Evolutionary conservation across 176 grass and related monocot species (phyloP).

Genomic region (Hyparrhenia diplandra): DNA sequence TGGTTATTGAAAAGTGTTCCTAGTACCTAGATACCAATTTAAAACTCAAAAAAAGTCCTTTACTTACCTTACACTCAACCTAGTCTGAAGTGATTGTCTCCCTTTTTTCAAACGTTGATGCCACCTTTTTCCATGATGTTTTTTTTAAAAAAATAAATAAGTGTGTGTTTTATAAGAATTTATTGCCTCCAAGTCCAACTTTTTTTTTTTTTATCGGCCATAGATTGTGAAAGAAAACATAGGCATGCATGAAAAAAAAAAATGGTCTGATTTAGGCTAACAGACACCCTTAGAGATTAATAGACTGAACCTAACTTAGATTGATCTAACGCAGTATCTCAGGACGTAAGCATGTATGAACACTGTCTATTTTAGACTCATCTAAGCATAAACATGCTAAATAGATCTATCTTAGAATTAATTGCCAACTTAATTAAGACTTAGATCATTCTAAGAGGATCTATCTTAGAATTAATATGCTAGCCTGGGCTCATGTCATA

Average conservation of each 20-base stretch:
- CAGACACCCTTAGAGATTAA: not conserved
- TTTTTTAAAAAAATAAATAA: not conserved
- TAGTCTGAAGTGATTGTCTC: not conserved
- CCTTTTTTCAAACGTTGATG: not conserved
- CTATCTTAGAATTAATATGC: no score
- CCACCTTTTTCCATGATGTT: not conserved
- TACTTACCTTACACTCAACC: not conserved
- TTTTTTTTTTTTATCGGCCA: not conserved
- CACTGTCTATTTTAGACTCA: no score
- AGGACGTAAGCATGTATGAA: no score
- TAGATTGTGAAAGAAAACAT: not conserved
- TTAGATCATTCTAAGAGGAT: no score
- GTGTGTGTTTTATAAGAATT: not conserved
- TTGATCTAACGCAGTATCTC: no score
- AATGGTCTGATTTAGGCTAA: not conserved
- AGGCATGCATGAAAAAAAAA: not conserved
- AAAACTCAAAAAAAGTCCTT: not conserved
- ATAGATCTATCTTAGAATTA: no score
- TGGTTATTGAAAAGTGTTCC: not conserved
- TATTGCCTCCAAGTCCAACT: not conserved
- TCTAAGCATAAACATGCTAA: no score
- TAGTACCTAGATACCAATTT: not conserved
- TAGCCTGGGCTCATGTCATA: no score
- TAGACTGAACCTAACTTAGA: not conserved
- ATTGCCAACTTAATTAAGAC: no score